A percentile compares a stretch with the other conserved stretches of the same genome.
These are phyloP conservation scores for Aureobasidium sp. DNA, from an alignment of 2,329 filamentous ascomycete species.

Conservation along the genomic window DNA sequence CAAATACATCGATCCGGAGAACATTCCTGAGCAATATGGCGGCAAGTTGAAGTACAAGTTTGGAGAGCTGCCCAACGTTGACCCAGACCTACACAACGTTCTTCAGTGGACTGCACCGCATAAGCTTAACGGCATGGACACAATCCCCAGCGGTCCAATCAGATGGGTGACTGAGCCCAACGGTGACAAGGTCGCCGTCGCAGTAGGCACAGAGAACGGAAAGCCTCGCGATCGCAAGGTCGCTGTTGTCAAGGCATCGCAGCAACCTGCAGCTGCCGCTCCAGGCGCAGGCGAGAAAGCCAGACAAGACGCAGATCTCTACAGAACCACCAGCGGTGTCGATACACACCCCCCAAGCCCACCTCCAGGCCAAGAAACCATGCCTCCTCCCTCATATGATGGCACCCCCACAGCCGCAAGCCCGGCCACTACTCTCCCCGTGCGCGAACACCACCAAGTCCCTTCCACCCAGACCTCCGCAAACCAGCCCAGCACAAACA, in stretches of 20 bases:
- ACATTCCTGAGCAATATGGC: constrained; percentile 86
- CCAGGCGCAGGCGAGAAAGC: background rate
- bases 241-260: constrained; percentile 29
- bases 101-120: constrained; percentile 35
- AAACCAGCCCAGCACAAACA: constrained; percentile 12
- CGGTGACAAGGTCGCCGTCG: constrained; percentile 39
- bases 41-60: constrained; percentile 78
- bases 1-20: constrained; percentile 70
- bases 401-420: constrained; percentile 2
- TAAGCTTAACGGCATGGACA: constrained; percentile 26
- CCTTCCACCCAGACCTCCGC: background rate
- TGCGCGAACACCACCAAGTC: constrained; percentile 18
- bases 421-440: constrained; percentile 18
- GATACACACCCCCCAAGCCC: constrained; percentile 22
- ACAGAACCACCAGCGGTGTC: constrained; percentile 19
- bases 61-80: constrained; percentile 67
- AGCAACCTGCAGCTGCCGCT: background rate
- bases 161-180: constrained; percentile 35
- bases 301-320: constrained; percentile 1
- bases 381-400: background rate
- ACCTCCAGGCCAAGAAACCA: constrained; percentile 6
- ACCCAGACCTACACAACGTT: constrained; percentile 42
- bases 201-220: constrained; percentile 39
- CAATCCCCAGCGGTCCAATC: constrained; percentile 42
- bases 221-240: constrained; percentile 32